Base-by-base conservation (phyloP, 2,329 filamentous ascomycete species). In the Microdochium nivale region DNA sequence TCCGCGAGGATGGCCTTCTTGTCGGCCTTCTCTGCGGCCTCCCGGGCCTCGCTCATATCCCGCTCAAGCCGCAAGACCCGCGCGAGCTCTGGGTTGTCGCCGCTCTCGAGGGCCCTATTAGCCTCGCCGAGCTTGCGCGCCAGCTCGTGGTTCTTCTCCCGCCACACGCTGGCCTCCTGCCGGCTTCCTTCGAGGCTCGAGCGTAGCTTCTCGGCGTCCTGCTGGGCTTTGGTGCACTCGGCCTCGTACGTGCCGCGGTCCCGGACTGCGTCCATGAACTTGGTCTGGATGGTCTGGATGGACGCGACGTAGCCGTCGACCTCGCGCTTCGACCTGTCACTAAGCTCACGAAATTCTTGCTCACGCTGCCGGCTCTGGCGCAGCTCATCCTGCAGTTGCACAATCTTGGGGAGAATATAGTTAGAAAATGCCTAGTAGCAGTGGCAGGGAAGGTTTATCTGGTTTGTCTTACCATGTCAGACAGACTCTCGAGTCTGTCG, bases 161-260 rank as follows among this genome's bases (percentile, higher is more conserved):
- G 71, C 1, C 77, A 62, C 25, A 71, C 64, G 2, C 54, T 55
- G 2, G 71, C 65, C 21, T 69, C 68, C 44, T 67, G 60, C 51
- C 65, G 64, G 19, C 66, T 64, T 40, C 67, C 67, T 35, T 72
- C 69, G 1, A 69, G 64, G 57, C 44, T 67, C 55, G 16, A 67
- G 57, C 2, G 63, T 49, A 66, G 30, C 3, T 61, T 57, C 1
- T 67, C 67, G 0, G 70, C 64, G 44, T 75, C 70, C 30, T 66
- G 61, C 30, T 60, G 53, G 2, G 67, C 67, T 3, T 57, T 61
- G 37, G 70, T 64, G 49, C 71, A 71, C 30, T 80, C 69, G 21
- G 63, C 67, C 56, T 81, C 72, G 40, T 76, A 77, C 4, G 58
- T 59, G 32, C 67, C 69, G 32, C 78, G 75, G 23, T 83, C 79